Evolutionary conservation across 1,139 yeast genomes (phyloP).

Genomic region (Dujonia santamariae): DNA sequence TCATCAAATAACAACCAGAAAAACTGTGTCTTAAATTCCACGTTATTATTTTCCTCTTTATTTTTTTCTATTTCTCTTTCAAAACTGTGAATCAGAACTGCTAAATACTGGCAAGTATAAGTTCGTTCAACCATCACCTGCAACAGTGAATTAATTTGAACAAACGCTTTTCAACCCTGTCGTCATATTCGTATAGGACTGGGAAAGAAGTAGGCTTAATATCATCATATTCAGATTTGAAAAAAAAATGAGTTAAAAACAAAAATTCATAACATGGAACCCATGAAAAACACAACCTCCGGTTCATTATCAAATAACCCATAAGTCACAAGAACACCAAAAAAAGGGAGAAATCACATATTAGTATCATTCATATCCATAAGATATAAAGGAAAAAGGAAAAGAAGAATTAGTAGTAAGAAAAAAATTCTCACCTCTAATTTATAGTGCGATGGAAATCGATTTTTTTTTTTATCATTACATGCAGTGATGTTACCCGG

Average conservation of each 20-base stretch:
- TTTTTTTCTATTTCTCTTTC: no score
- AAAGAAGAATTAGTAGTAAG: not conserved
- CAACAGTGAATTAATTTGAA: conserved; percentile 31
- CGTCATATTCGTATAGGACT: conserved; percentile 86
- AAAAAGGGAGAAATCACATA: conserved; percentile 1
- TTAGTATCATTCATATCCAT: not conserved
- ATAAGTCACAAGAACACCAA: conserved; percentile 7
- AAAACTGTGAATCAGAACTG: conserved; percentile 58
- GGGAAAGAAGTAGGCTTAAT: conserved; percentile 71
- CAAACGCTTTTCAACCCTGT: conserved; percentile 68
- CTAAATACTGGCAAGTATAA: conserved; percentile 86
- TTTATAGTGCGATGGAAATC: not conserved
- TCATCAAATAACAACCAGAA: conserved; percentile 11
- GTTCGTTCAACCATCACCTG: conserved; percentile 42
- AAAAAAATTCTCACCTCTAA: not conserved
- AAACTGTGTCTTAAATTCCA: conserved; percentile 3
- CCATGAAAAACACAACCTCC: no score
- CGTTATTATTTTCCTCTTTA: no score
- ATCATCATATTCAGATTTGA: conserved; percentile 43
- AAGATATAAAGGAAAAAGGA: not conserved
- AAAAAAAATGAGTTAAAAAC: not conserved
- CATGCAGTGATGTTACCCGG: conserved; percentile 1
- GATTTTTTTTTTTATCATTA: no score
- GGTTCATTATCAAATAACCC: conserved; percentile 3
- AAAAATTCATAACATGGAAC: not conserved